Conservation (phyloP, 306 rosid species). For the Cucumis sativus region DNA sequence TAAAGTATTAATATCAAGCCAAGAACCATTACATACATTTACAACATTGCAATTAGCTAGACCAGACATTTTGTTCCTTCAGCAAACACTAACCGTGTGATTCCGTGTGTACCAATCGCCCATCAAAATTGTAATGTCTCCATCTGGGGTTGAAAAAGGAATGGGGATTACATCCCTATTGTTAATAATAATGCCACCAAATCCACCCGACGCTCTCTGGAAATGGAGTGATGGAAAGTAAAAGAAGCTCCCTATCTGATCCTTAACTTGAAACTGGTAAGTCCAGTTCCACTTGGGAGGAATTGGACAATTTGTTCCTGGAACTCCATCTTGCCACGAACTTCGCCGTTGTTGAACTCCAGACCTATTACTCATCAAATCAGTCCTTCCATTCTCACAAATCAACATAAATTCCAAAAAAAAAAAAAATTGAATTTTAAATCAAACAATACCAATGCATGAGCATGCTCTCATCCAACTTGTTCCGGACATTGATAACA, state of each 20-base stretch:
- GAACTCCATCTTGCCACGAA: constrained; percentile 94
- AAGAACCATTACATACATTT: not conserved
- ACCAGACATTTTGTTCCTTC: not conserved
- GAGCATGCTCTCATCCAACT: constrained; percentile 78
- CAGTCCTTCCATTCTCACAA: constrained; percentile 6
- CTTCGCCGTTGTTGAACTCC: constrained; percentile 82
- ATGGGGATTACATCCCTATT: constrained; percentile 49
- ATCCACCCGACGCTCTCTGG: constrained; percentile 96
- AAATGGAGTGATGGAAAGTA: constrained; percentile 82
- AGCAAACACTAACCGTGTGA: constrained; percentile 64
- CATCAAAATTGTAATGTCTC: constrained; percentile 52
- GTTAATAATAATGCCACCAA: constrained; percentile 66
- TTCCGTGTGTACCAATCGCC: constrained; percentile 89
- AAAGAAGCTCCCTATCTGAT: constrained; percentile 91
- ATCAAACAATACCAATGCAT: constrained; percentile 49
- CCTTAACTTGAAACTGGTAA: constrained; percentile 86
- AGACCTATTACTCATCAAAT: constrained; percentile 43
- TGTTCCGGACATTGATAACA: constrained; percentile 67
- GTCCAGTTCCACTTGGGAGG: constrained; percentile 99
- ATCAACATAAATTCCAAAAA: constrained; percentile 1
- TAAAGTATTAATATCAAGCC: constrained; percentile 9
- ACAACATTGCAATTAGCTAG: not conserved
- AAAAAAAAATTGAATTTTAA: not conserved
- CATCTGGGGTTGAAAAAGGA: constrained; percentile 77
- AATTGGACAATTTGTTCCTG: constrained; percentile 89